A percentile compares a stretch with the other conserved stretches of the same genome.
Evolutionary conservation across 2,329 filamentous ascomycete species (phyloP).

Genomic region (Fusarium coicis): DNA sequence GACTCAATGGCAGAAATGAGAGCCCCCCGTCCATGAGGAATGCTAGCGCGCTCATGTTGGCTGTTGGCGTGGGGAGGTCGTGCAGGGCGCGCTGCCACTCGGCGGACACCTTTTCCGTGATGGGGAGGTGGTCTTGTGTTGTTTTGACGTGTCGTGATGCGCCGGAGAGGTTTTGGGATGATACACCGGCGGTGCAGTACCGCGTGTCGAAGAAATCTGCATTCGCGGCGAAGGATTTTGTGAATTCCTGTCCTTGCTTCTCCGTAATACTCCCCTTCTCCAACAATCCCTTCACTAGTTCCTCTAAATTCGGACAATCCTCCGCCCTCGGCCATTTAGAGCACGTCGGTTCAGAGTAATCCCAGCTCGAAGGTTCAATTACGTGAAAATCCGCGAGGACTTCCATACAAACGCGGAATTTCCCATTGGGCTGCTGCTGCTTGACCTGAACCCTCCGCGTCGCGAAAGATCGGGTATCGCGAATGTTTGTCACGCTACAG

Average conservation of each 20-base stretch:
- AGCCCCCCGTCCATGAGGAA: slow-evolving; percentile 59
- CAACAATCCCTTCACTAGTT: slow-evolving; percentile 25
- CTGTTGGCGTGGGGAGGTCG: slow-evolving; percentile 36
- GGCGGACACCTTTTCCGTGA: slow-evolving; percentile 52
- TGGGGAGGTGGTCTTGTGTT: slow-evolving; percentile 42
- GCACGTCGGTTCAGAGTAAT: slow-evolving; percentile 52
- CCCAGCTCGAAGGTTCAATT: slow-evolving; percentile 50
- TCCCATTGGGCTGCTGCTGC: slow-evolving; percentile 53
- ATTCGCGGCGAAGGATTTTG: slow-evolving; percentile 45
- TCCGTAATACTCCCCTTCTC: slow-evolving; percentile 40
- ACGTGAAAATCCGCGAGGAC: slow-evolving; percentile 60
- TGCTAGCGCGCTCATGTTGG: slow-evolving; percentile 52
- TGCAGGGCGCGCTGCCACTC: slow-evolving; percentile 54
- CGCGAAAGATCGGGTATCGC: slow-evolving; percentile 60
- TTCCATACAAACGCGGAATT: slow-evolving; percentile 53
- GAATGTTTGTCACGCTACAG: slow-evolving; percentile 50
- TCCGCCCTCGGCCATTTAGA: slow-evolving; percentile 46
- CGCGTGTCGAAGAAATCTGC: slow-evolving; percentile 49
- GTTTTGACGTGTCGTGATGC: slow-evolving; percentile 54
- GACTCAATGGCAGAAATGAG: slow-evolving; percentile 56
- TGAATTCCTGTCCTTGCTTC: slow-evolving; percentile 37
- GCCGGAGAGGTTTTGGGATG: slow-evolving; percentile 57
- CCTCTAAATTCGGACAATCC: slow-evolving; percentile 33
- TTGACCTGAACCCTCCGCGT: slow-evolving; percentile 58
- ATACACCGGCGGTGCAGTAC: slow-evolving; percentile 53